Evolutionary conservation across 768 basidiomycete species (phyloP).

Genomic region (Termitomyces sp.): DNA sequence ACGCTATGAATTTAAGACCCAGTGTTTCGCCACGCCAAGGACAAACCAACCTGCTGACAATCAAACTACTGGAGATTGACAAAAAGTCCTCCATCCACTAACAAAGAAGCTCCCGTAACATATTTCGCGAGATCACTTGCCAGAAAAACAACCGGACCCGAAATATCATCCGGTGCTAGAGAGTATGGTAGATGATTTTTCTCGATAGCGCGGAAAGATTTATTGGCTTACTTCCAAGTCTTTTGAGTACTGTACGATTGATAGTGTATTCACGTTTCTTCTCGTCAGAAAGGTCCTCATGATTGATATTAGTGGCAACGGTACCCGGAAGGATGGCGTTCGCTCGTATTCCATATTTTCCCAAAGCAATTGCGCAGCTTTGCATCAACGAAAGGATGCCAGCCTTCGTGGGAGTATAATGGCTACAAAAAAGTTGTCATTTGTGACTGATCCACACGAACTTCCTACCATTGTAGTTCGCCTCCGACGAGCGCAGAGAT

Average conservation of each 20-base stretch:
- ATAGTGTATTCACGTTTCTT: constrained; percentile 59
- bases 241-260: constrained; percentile 57
- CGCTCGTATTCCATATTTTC: constrained; percentile 71
- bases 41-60: not conserved
- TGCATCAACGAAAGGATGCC: constrained; percentile 77
- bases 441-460: not conserved
- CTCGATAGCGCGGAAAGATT: not conserved
- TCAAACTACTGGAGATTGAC: constrained; percentile 57
- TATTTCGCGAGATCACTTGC: constrained; percentile 68
- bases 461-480: constrained; percentile 53
- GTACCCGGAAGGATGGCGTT: constrained; percentile 73
- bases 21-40: not conserved
- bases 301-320: constrained; percentile 74
- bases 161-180: constrained; percentile 61
- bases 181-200: not conserved
- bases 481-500: constrained; percentile 78
- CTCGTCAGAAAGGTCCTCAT: constrained; percentile 59
- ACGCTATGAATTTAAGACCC: not conserved
- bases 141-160: constrained; percentile 70
- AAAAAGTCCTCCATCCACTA: constrained; percentile 72
- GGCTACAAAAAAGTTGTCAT: constrained; percentile 26
- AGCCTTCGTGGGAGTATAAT: constrained; percentile 80
- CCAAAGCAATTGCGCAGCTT: constrained; percentile 70
- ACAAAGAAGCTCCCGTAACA: constrained; percentile 57
- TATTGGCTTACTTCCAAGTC: constrained; percentile 49